phyloP scores from a whole-genome alignment of 176 grass and related monocot species.

The Canna indica region DNA sequence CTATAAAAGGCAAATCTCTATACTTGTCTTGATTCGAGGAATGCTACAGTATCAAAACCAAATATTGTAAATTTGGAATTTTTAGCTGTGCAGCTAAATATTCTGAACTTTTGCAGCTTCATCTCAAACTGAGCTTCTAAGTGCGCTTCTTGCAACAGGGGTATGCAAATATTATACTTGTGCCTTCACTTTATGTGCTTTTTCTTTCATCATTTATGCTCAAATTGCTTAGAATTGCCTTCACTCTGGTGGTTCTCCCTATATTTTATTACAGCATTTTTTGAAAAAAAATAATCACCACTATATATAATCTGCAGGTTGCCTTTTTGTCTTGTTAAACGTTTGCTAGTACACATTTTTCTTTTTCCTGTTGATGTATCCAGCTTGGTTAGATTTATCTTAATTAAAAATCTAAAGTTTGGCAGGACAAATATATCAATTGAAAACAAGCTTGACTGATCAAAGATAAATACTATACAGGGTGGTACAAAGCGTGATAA shows the following conservation, averaged over 20 bases:
- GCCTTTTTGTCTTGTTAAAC: too few relatives aligned
- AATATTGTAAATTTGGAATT: neutral
- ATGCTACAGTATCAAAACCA: neutral
- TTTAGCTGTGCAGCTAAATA: slow-evolving; percentile 5
- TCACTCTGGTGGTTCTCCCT: neutral
- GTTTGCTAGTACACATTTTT: too few relatives aligned
- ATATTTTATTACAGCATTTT: neutral
- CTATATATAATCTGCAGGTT: neutral
- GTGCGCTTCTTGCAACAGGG: slow-evolving; percentile 91
- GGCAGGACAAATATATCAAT: neutral
- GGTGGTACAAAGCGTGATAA: slow-evolving; percentile 61
- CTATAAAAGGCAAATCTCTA: slow-evolving; percentile 74
- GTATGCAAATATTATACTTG: slow-evolving; percentile 28
- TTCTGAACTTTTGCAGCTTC: slow-evolving; percentile 52
- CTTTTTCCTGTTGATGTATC: neutral
- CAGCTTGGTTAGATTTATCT: neutral
- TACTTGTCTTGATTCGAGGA: neutral
- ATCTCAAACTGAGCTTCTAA: slow-evolving; percentile 69
- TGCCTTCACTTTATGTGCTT: neutral
- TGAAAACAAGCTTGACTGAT: too few relatives aligned
- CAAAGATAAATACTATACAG: slow-evolving; percentile 35
- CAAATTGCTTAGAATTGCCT: neutral
- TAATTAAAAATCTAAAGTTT: neutral
- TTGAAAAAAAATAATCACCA: neutral
- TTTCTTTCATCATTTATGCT: neutral